Evolutionary conservation across 106 monocot species (phyloP), one percentile per base, ranked within the genome.

Genomic region (Apostasia ramifera): DNA sequence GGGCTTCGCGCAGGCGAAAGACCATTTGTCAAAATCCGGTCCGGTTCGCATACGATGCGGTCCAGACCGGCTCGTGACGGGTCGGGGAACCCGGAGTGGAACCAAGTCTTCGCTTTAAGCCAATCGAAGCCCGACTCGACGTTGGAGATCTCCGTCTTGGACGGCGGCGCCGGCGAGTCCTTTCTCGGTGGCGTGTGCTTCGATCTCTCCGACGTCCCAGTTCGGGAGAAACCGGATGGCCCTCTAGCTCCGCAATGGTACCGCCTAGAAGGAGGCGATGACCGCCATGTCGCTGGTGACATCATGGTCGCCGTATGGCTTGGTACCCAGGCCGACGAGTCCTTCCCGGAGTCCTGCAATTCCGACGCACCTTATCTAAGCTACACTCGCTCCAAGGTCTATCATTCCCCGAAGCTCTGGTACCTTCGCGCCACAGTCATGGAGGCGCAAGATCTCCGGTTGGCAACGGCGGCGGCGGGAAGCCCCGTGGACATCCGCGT

Each of bases 321-420:
- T 47, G 97, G 97, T 12, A 92, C 97, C 4, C 97, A 98, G 53
- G 89, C 97, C 13, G 97, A 98, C 56, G 97, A 98, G 0, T 68
- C 97, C 5, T 98, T 98, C 71, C 61, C 97, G 1, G 97, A 98
- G 55, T 78, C 97, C 40, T 84, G 82, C 72, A 92, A 80, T 77
- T 78, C 95, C 0, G 95, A 97, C 64, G 89, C 89, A 52, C 84
- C 95, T 0, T 84, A 77, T 66, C 62, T 86, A 14, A 79, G 71
- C 72, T 82, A 97, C 74, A 92, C 95, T n/a, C 75, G 89, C 5
- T 89, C 89, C 5, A 98, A 98, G 68, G 92, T 98, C 45, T 98
- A 98, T 81, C 92, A 98, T 56, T 98, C 97, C 4, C 97, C 97
- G n/a, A 98, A 98, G 71, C 81, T 92, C 10, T 98, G 92, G 97